Evolutionary conservation across 352 stramenopile genomes (phyloP).

Genomic region (Phytophthora citrophthora): DNA sequence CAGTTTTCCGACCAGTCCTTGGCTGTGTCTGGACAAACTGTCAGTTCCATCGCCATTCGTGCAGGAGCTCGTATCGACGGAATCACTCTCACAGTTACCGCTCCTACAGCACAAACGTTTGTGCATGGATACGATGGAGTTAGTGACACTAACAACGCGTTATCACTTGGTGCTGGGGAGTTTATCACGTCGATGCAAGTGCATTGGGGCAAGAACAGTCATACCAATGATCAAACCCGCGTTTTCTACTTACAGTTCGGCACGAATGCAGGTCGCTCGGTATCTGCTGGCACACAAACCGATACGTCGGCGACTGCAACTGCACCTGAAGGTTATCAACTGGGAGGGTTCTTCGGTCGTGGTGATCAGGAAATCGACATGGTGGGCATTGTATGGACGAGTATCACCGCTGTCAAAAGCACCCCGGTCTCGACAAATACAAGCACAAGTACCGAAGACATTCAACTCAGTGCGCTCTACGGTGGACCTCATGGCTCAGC

Average conservation of each 20-base stretch:
- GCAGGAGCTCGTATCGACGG: conserved; percentile 11
- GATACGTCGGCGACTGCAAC: conserved; percentile 1
- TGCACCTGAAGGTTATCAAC: conserved; percentile 16
- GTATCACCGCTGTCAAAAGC: conserved; percentile 8
- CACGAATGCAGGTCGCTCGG: background rate
- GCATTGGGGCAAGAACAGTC: background rate
- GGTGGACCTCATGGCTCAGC: conserved; percentile 14
- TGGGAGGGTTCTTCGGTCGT: conserved; percentile 15
- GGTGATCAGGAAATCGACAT: conserved; percentile 14
- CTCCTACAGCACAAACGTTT: conserved; percentile 1
- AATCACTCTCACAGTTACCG: conserved; percentile 4
- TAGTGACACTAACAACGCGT: conserved; percentile 4
- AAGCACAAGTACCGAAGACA: conserved; percentile 1
- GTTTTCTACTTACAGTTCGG: conserved; percentile 8
- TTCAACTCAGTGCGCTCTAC: conserved; percentile 9
- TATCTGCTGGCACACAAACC: conserved; percentile 1
- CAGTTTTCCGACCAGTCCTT: conserved; percentile 10
- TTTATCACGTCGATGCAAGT: conserved; percentile 12
- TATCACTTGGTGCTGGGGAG: background rate
- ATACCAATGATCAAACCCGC: background rate
- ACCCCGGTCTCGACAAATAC: background rate
- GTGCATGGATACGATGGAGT: conserved; percentile 7
- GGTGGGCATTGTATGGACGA: conserved; percentile 18
- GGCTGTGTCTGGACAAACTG: conserved; percentile 4
- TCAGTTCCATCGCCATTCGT: conserved; percentile 4